Percentiles rank a stretch among this genome's conserved stretches.
Conservation (phyloP, 2,329 filamentous ascomycete genomes). For the Bipolaris gigantea region DNA sequence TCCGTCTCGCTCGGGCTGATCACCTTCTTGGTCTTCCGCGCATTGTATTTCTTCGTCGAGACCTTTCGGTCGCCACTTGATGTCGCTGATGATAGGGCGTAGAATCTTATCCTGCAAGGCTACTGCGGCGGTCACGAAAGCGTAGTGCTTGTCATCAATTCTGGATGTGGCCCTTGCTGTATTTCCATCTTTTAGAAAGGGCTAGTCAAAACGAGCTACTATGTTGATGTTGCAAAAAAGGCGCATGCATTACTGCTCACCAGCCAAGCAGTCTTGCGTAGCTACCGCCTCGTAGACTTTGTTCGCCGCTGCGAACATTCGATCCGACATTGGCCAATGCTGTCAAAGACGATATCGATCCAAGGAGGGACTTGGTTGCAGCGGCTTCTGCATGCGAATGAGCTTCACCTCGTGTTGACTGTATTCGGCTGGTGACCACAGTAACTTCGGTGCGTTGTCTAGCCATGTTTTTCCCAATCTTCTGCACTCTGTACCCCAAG, state of each 20-base stretch:
- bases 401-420: not conserved
- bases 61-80: not conserved
- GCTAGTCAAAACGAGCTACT: not conserved
- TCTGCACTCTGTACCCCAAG: constrained; percentile 34
- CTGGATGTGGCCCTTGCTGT: not conserved
- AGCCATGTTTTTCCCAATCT: constrained; percentile 30
- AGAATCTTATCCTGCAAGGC: not conserved
- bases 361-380: not conserved
- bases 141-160: not conserved
- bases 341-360: not conserved
- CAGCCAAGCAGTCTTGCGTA: not conserved
- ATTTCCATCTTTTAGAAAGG: not conserved
- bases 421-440: not conserved
- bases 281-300: not conserved
- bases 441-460: not conserved
- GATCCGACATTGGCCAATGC: not conserved
- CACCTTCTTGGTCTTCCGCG: not conserved
- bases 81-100: not conserved
- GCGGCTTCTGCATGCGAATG: not conserved
- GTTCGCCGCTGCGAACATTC: not conserved
- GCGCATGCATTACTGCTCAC: not conserved
- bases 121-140: not conserved
- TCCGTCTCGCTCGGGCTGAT: not conserved
- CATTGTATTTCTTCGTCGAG: not conserved
- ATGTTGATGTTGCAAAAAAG: too few relatives aligned